Evolutionary conservation across 495 filamentous ascomycete genomes (phyloP), one percentile per base, ranked within the genome.

Genomic region (Schizothecium vesticola): DNA sequence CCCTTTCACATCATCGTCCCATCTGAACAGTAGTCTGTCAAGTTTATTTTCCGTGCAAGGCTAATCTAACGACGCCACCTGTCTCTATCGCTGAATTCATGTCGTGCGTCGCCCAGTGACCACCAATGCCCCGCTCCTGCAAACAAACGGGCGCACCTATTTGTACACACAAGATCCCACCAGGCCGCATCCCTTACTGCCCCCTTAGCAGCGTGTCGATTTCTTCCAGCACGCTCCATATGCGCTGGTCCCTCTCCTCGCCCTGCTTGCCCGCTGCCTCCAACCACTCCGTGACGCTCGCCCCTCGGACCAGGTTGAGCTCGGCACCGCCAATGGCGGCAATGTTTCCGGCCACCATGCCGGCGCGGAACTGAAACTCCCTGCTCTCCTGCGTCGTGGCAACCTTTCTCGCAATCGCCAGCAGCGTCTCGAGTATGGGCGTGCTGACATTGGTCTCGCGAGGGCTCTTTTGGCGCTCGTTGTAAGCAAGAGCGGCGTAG

Each of bases 341-440:
- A 26, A 97, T 74, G 29, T 94, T 98, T 0, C 96, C 96, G 0
- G 90, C 73, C 1, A 91, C 92, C 22, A 97, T 93, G 13, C 97
- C 83, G 7, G 88, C 88, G 56, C 96, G 84, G 79, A 92, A 98
- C 26, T 93, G 80, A 10, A 90, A 90, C 76, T 99, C 96, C 0
- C 88, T 86, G 71, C 97, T 94, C 10, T 80, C 86, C 67, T 92
- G 89, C 9, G 76, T 82, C 16, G 77, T 75, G 3, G 96, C 72
- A 3, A 94, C 86, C 61, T 83, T 81, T 24, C 80, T 83, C 3
- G 96, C 77, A 31, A 89, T 84, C 25, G 74, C 75, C 25, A 76
- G 61, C 13, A 83, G 55, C 23, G 62, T 29, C 31, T 71, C 64
- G 8, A 73, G 56, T 16, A 58, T 56, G 29, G 69, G 65, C 13